A percentile compares a stretch with the other conserved stretches of the same genome.
These are phyloP conservation scores for Musa troglodytarum DNA, from an alignment of 176 grass and related monocot species.

Conservation along the genomic window DNA sequence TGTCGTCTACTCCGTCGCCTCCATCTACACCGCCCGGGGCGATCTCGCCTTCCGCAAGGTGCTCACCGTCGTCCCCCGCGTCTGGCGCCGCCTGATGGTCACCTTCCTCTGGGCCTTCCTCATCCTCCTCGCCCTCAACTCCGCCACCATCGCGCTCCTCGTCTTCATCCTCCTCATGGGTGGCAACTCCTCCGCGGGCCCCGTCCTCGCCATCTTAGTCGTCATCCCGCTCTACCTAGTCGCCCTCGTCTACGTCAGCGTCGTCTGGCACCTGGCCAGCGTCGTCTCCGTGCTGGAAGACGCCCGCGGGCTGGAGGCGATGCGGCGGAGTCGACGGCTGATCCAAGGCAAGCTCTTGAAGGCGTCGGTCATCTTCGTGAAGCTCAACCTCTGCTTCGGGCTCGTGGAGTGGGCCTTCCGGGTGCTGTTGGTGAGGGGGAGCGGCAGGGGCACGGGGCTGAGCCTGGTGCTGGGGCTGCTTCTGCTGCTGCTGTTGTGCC, in stretches of 20 bases:
- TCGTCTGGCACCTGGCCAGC: constrained; percentile 88
- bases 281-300: constrained; percentile 88
- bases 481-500: constrained; percentile 39
- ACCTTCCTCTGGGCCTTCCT: constrained; percentile 81
- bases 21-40: constrained; percentile 79
- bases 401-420: constrained; percentile 48
- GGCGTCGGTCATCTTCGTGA: constrained; percentile 30
- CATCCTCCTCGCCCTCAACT: constrained; percentile 65
- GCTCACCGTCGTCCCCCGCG: constrained; percentile 76
- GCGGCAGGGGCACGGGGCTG: neutral
- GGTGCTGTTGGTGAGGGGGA: constrained; percentile 31
- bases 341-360: constrained; percentile 49
- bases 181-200: constrained; percentile 23
- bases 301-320: constrained; percentile 61
- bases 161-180: constrained; percentile 29
- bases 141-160: constrained; percentile 23
- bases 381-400: constrained; percentile 53
- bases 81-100: constrained; percentile 68
- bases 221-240: constrained; percentile 29
- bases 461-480: constrained; percentile 24
- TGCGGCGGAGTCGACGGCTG: constrained; percentile 30
- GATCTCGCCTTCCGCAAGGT: constrained; percentile 72
- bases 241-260: constrained; percentile 58
- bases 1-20: constrained; percentile 81
- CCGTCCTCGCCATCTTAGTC: constrained; percentile 27